phyloP scores from a whole-genome alignment of 1,284 basidiomycete genomes.

The Ceratorhiza oryzae-sativae region DNA sequence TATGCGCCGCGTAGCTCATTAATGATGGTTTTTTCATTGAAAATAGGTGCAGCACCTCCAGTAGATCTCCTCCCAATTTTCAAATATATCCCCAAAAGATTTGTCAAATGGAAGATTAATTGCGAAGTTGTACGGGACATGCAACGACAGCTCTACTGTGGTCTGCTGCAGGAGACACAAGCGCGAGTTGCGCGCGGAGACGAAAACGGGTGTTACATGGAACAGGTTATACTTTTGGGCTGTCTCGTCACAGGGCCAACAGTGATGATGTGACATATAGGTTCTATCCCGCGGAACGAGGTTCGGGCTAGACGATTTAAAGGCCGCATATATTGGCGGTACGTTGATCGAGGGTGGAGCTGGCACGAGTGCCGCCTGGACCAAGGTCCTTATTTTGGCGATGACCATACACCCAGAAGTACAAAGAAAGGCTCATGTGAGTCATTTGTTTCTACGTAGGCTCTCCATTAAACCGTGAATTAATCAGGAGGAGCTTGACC shows the following conservation, averaged over 20 bases:
- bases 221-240: constrained; percentile 13
- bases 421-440: constrained; percentile 41
- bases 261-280: background rate
- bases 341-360: constrained; percentile 47
- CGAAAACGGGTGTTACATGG: constrained; percentile 40
- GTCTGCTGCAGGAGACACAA: constrained; percentile 44
- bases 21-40: background rate
- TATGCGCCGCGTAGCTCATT: too few relatives aligned
- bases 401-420: constrained; percentile 38
- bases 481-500: constrained; percentile 50
- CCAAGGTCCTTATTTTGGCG: constrained; percentile 45
- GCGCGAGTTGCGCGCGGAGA: constrained; percentile 40
- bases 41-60: constrained; percentile 49
- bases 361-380: constrained; percentile 47
- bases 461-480: background rate
- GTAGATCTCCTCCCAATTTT: constrained; percentile 51
- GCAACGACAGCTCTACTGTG: constrained; percentile 47
- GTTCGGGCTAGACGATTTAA: constrained; percentile 24
- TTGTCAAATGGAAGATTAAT: constrained; percentile 50
- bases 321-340: constrained; percentile 39
- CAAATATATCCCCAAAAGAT: constrained; percentile 50
- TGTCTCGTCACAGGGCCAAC: background rate
- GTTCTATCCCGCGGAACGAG: constrained; percentile 24
- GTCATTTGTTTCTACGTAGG: background rate
- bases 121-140: constrained; percentile 44